A percentile compares a stretch with the other conserved stretches of the same genome.
Evolutionary conservation across 192 early-diverging fungal genomes (phyloP).

Genomic region (Chytriomyces hyalinus): DNA sequence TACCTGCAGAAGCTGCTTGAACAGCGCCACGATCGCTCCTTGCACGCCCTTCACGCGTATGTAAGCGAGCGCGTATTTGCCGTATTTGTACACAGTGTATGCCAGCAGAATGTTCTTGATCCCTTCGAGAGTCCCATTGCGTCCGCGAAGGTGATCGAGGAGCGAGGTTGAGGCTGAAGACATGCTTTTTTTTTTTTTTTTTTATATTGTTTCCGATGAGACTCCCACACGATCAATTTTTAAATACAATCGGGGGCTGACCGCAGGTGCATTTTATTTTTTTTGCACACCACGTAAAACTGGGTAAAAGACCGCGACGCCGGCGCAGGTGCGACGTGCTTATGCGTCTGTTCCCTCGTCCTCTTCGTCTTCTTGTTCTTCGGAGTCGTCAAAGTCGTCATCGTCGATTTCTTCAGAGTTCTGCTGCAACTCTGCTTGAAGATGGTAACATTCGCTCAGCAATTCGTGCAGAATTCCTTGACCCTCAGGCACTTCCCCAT

Average conservation of each 20-base stretch:
- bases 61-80: slow-evolving; percentile 5
- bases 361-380: slow-evolving; percentile 18
- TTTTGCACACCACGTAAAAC: too few species aligned
- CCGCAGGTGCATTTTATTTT: too few species aligned
- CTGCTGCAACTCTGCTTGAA: slow-evolving; percentile 19
- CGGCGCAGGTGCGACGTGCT: too few species aligned
- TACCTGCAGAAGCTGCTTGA: slow-evolving; percentile 54
- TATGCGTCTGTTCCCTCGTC: not conserved
- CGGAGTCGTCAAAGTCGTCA: slow-evolving; percentile 18
- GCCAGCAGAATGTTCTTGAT: slow-evolving; percentile 14
- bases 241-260: too few species aligned
- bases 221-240: not conserved
- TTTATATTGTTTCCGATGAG: not conserved
- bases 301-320: too few species aligned
- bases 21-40: slow-evolving; percentile 53
- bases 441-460: slow-evolving; percentile 86
- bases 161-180: too few species aligned
- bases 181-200: not conserved
- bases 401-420: slow-evolving; percentile 15
- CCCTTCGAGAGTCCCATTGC: not conserved
- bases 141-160: not conserved
- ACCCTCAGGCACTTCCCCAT: slow-evolving; percentile 81
- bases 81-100: slow-evolving; percentile 9
- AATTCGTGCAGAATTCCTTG: slow-evolving; percentile 85
- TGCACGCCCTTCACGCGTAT: slow-evolving; percentile 59